Evolutionary conservation across 768 basidiomycete genomes (phyloP), one percentile per base, ranked within the genome.

Genomic region (Russula sp.): DNA sequence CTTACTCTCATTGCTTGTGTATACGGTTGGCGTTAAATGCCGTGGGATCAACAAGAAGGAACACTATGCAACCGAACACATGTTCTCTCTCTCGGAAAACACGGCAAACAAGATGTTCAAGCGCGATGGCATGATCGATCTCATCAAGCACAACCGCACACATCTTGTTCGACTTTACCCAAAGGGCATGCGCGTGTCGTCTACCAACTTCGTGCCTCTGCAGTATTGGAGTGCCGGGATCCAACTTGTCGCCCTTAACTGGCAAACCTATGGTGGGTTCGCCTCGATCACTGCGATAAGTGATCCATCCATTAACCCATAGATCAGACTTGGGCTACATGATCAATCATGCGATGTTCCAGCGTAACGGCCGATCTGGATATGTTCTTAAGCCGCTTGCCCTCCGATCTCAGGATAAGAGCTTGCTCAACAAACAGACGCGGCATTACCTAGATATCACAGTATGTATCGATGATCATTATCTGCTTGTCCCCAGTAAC

Each of bases 281-380:
- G 18, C 8, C 30, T 24, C 44, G 36, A 24, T 18, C 20, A 16
- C 42, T 44, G 13, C 26, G 54, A 36, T 2, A 10, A 8, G 20
- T 36, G 4, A 13, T 32, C 28, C 5, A 30, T n/a, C 3, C 46
- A 49, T 63, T 69, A 48, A 70, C 63, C n/a, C 18, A 59, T 38
- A 26, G 32, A 57, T 5, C 73, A 94, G 94, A 98, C 75, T 76
- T 93, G 57, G 94, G 93, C 2, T 90, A 88, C 71, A 86, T 88
- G 79, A 92, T 98, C 73, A 99, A 97, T 71, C 86, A 90, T 65
- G 92, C 95, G 7, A 94, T 98, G 92, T 99, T 99, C 75, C 87
- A 88, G 67, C 81, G 90, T 4, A 95, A 96, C 69, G 90, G 89
- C n/a, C 83, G 89, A 6, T 80, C 84, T 2, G 96, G 96, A 0